Percentiles rank a stretch among this genome's conserved stretches.
Conservation (phyloP, 108 stramenopile genomes). For the Aurantiochytrium sp. region DNA sequence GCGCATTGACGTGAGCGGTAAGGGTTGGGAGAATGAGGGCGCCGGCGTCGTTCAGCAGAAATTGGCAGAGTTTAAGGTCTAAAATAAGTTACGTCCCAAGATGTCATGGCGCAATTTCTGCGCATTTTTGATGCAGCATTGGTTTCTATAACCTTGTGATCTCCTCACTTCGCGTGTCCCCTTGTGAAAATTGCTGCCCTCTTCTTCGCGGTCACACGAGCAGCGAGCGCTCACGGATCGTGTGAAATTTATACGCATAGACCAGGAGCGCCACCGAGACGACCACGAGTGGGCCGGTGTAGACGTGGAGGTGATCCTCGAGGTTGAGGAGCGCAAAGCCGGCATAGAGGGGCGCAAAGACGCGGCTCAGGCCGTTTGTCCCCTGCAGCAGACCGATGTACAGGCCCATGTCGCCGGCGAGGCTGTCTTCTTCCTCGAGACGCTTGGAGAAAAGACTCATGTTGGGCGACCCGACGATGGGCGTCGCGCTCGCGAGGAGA, state of each 20-base stretch:
- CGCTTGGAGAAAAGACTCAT: slow-evolving; percentile 2
- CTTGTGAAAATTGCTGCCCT: too few relatives aligned
- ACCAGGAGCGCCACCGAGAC: background rate
- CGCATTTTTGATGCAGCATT: too few relatives aligned
- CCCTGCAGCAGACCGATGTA: background rate
- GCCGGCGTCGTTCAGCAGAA: background rate
- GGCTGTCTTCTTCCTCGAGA: background rate
- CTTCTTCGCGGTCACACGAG: background rate
- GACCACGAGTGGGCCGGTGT: background rate
- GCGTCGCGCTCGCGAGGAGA: background rate
- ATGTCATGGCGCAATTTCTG: too few relatives aligned
- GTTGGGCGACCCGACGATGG: background rate
- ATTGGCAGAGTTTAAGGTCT: background rate
- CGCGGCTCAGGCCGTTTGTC: background rate
- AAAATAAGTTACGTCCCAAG: too few relatives aligned
- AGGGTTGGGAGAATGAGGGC: slow-evolving; percentile 32
- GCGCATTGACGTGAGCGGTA: slow-evolving; percentile 52
- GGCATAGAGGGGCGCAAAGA: background rate
- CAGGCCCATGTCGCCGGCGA: background rate
- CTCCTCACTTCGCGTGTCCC: too few relatives aligned
- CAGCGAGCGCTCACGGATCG: background rate
- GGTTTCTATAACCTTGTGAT: background rate
- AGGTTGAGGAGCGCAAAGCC: background rate
- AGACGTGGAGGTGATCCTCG: background rate
- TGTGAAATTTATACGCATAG: background rate